A percentile compares a stretch with the other conserved stretches of the same genome.
Evolutionary conservation across 768 basidiomycete species (phyloP).

Genomic region (Porphyrellus cyaneotinctus): DNA sequence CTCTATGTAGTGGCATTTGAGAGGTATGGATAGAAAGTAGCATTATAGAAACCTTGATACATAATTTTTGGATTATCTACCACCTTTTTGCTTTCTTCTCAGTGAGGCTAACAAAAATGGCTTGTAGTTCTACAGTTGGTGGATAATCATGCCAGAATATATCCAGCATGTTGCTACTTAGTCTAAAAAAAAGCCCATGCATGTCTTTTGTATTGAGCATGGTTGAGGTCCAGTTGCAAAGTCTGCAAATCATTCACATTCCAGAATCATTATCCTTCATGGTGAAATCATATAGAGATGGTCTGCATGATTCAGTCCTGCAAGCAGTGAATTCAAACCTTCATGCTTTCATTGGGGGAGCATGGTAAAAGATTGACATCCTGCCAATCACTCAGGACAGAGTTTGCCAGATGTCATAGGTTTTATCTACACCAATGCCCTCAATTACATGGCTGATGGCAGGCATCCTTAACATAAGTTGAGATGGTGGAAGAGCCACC

Average conservation of each 20-base stretch:
- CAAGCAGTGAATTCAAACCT: neutral
- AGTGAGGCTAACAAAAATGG: neutral
- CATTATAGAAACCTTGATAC: too few species aligned
- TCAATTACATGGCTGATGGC: too few species aligned
- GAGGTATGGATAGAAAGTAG: too few species aligned
- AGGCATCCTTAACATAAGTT: too few species aligned
- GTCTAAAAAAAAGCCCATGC: neutral
- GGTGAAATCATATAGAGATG: neutral
- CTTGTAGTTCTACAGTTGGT: neutral
- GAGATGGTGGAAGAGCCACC: too few species aligned
- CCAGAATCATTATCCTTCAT: neutral
- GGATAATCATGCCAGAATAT: slow-evolving; percentile 3
- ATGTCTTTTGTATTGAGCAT: neutral
- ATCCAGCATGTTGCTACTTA: neutral
- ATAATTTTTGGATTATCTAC: too few species aligned
- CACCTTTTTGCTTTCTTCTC: too few species aligned
- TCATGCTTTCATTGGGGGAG: neutral
- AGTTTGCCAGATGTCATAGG: too few species aligned
- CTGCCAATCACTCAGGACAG: too few species aligned
- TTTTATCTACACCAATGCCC: too few species aligned
- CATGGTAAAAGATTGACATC: neutral
- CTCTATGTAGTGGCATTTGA: too few species aligned
- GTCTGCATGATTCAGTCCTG: neutral
- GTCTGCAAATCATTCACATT: neutral
- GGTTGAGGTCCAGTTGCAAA: neutral